Percentiles rank a stretch among this genome's conserved stretches.
These are phyloP conservation scores for Crithidia bombi DNA, from an alignment of 208 protist species.

Conservation along the genomic window DNA sequence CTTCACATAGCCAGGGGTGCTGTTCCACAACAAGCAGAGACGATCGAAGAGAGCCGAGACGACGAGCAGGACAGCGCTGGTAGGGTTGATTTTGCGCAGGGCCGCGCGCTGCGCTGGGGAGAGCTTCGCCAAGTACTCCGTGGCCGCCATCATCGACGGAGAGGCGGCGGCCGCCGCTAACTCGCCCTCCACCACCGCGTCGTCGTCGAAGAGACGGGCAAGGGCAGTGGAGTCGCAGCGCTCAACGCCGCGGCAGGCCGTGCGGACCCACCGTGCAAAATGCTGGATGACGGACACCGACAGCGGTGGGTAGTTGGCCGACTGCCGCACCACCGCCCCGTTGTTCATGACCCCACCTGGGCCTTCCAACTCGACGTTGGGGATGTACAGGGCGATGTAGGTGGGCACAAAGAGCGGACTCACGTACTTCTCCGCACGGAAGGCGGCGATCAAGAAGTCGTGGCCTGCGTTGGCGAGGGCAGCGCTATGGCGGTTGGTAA, in stretches of 20 bases:
- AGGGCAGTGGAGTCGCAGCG: slow-evolving; percentile 58
- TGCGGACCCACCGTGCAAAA: slow-evolving; percentile 64
- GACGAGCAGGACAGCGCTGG: slow-evolving; percentile 70
- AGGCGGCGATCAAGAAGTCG: slow-evolving; percentile 70
- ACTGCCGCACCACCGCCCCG: not conserved
- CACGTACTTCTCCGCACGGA: slow-evolving; percentile 61
- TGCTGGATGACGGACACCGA: slow-evolving; percentile 56
- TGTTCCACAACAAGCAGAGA: slow-evolving; percentile 68
- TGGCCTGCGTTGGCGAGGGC: slow-evolving; percentile 58
- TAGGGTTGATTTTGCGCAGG: slow-evolving; percentile 58
- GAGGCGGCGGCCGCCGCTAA: slow-evolving; percentile 11
- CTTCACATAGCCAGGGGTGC: slow-evolving; percentile 30
- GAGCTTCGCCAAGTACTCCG: slow-evolving; percentile 20
- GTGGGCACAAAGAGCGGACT: slow-evolving; percentile 78
- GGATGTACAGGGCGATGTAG: slow-evolving; percentile 69
- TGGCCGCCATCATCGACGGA: slow-evolving; percentile 11
- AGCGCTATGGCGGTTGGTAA: slow-evolving; percentile 50
- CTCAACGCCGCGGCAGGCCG: slow-evolving; percentile 62
- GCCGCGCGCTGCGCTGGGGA: slow-evolving; percentile 26
- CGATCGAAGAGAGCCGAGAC: slow-evolving; percentile 81
- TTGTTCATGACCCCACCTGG: not conserved
- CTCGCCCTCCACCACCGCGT: slow-evolving; percentile 20
- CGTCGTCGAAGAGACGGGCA: slow-evolving; percentile 41
- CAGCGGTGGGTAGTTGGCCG: slow-evolving; percentile 51
- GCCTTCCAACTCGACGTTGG: slow-evolving; percentile 24